Conservation (phyloP, 1,139 yeast species). For the Saccharomyces hybrid region DNA sequence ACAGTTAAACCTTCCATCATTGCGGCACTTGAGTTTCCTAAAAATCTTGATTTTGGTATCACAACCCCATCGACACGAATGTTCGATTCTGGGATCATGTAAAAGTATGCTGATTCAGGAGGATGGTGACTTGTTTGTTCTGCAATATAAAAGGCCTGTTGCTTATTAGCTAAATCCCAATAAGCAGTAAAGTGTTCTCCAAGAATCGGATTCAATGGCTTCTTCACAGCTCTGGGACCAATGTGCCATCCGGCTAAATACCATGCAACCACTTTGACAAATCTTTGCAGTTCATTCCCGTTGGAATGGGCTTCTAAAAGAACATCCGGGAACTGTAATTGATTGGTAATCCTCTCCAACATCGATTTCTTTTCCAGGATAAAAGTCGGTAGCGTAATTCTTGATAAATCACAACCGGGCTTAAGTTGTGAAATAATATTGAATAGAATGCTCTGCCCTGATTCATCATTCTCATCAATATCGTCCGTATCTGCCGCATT, state of each 20-base stretch:
- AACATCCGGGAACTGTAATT: conserved; percentile 72
- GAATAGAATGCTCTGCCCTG: conserved; percentile 76
- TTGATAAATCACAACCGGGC: conserved; percentile 84
- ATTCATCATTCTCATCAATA: conserved; percentile 84
- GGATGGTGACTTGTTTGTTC: conserved; percentile 98
- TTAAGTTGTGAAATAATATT: conserved; percentile 85
- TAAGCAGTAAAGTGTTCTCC: conserved; percentile 88
- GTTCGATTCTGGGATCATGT: conserved; percentile 68
- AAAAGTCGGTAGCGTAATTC: conserved; percentile 90
- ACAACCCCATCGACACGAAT: conserved; percentile 86
- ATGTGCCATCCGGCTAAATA: conserved; percentile 95
- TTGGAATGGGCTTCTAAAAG: conserved; percentile 59
- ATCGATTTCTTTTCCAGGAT: conserved; percentile 90
- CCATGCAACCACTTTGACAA: conserved; percentile 72
- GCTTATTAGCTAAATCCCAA: conserved; percentile 76
- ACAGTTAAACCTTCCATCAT: conserved; percentile 89
- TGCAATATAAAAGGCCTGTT: conserved; percentile 74
- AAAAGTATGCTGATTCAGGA: conserved; percentile 93
- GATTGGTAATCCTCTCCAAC: conserved; percentile 92
- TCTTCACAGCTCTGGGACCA: conserved; percentile 96
- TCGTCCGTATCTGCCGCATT: conserved; percentile 44
- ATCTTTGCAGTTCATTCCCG: conserved; percentile 55
- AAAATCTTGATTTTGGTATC: conserved; percentile 76
- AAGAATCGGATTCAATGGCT: conserved; percentile 88
- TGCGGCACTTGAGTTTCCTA: conserved; percentile 95